A percentile compares a stretch with the other conserved stretches of the same genome.
Evolutionary conservation across 73 alveolate genomes (phyloP).

Genomic region (Symbiodinium natans): DNA sequence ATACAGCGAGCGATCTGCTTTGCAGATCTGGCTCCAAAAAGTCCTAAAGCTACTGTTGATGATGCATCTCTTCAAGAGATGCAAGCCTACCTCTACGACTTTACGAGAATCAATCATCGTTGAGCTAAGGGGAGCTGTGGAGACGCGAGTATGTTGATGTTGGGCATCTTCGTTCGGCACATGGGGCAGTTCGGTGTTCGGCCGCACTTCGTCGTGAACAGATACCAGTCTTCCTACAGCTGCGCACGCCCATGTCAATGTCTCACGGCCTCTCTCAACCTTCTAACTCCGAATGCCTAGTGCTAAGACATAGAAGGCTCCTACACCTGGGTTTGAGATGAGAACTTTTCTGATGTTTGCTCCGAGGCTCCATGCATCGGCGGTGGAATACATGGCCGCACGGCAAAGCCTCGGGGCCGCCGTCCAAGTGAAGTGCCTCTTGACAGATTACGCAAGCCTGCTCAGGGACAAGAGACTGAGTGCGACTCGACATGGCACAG

Average conservation of each 20-base stretch:
- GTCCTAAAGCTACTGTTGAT: neutral
- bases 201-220: neutral
- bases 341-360: neutral
- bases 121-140: neutral
- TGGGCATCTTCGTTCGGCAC: conserved; percentile 20
- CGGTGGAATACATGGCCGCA: conserved; percentile 76
- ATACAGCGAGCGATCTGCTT: conserved; percentile 1
- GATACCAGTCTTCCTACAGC: neutral
- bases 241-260: neutral
- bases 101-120: neutral
- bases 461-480: neutral
- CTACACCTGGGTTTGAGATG: neutral
- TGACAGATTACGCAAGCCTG: conserved; percentile 85
- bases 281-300: neutral
- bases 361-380: conserved; percentile 26
- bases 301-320: too few relatives aligned
- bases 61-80: conserved; percentile 17
- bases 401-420: conserved; percentile 53
- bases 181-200: neutral
- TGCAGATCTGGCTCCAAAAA: conserved; percentile 5
- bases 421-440: conserved; percentile 58
- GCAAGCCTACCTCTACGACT: neutral
- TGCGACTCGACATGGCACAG: neutral
- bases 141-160: neutral
- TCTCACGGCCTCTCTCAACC: neutral